Conservation (phyloP, 306 rosid genomes). For the Pyrus betulifolia region DNA sequence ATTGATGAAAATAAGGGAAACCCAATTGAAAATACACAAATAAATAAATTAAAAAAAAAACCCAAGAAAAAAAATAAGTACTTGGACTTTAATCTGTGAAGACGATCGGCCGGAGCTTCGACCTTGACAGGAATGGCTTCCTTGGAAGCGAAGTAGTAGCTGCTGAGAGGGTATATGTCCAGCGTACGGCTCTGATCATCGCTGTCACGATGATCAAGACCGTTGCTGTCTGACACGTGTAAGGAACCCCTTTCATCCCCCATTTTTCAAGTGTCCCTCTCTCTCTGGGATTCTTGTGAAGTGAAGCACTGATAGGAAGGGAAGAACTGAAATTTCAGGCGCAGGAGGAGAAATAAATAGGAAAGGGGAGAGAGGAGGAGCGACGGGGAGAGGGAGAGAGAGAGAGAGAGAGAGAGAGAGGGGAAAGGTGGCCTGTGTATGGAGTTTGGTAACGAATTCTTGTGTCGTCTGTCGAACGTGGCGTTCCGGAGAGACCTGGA, state of each 20-base stretch:
- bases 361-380: neutral
- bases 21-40: neutral
- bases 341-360: neutral
- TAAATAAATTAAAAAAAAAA: neutral
- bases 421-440: neutral
- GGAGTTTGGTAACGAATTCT: neutral
- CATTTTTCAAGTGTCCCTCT: slow-evolving; percentile 18
- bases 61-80: slow-evolving; percentile 2
- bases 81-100: slow-evolving; percentile 56
- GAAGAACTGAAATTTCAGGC: neutral
- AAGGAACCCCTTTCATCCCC: slow-evolving; percentile 26
- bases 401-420: neutral
- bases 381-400: neutral
- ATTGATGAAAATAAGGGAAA: neutral
- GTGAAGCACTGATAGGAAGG: neutral
- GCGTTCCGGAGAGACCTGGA: slow-evolving; percentile 23
- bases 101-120: slow-evolving; percentile 39
- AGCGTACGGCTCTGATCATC: slow-evolving; percentile 10
- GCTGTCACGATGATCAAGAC: slow-evolving; percentile 1
- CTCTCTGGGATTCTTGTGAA: neutral
- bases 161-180: slow-evolving; percentile 57
- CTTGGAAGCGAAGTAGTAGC: slow-evolving; percentile 74
- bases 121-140: slow-evolving; percentile 44
- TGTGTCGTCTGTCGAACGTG: slow-evolving; percentile 18
- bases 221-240: slow-evolving; percentile 6